These are phyloP conservation scores for Arxiozyma slooffiae DNA, from an alignment of 1,139 yeast species.

Conservation along the genomic window DNA sequence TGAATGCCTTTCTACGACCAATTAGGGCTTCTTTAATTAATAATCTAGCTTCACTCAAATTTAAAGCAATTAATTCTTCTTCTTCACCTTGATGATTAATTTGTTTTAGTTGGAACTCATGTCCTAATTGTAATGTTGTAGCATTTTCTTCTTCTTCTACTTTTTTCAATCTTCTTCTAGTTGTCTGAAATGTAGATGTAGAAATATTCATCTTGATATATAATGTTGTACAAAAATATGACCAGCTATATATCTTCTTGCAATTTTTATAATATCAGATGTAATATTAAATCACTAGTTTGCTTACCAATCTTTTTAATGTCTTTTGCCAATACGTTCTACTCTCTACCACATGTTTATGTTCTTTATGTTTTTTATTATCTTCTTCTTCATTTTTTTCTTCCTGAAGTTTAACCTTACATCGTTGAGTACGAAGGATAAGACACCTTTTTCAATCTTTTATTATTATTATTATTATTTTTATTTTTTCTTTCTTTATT, in stretches of 20 bases:
- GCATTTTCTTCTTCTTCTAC: slow-evolving; percentile 84
- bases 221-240: background rate
- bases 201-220: slow-evolving; percentile 63
- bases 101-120: slow-evolving; percentile 79
- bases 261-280: too few species aligned
- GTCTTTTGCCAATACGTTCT: background rate
- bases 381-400: background rate
- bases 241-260: too few species aligned
- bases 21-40: slow-evolving; percentile 83
- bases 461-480: too few species aligned
- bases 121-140: slow-evolving; percentile 74
- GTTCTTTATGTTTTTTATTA: background rate
- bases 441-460: too few species aligned
- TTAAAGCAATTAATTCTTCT: slow-evolving; percentile 71
- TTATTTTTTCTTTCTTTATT: too few species aligned
- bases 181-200: slow-evolving; percentile 77
- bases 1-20: slow-evolving; percentile 56
- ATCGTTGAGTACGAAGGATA: background rate
- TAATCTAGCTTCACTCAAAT: slow-evolving; percentile 80
- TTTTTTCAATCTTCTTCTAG: slow-evolving; percentile 62
- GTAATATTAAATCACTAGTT: background rate
- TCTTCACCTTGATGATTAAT: slow-evolving; percentile 70
- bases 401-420: background rate
- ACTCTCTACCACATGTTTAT: background rate
- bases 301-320: background rate